Base-by-base conservation (phyloP, 2,329 filamentous ascomycete species). In the Pseudocercospora vitis region DNA sequence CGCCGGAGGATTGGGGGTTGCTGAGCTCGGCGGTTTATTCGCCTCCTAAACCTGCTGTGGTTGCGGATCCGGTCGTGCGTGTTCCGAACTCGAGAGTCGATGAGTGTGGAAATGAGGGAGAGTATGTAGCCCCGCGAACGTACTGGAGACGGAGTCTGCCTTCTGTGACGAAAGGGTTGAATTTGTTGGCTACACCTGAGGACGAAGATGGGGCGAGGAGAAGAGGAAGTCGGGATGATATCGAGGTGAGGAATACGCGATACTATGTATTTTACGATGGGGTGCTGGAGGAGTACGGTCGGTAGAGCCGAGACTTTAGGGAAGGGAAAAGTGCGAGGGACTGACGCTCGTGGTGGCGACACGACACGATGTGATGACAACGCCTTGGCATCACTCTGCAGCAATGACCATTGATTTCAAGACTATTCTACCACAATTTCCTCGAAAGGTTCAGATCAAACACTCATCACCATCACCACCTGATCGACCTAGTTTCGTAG, bases 251-350 rank as follows among this genome's bases (percentile, higher is more conserved):
- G 24, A 49, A 62, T 31, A 64, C 58, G 1, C 48, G n/a, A 16
- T 64, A 62, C 45, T 65, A 65, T 49, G 61, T 52, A 3, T 65
- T 63, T 29, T 65, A 63, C 32, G 60, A 64, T 46, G 58, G 50
- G 9, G 39, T 65, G 0, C 35, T 61, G 50, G 39, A 48, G 7
- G 59, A 60, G 16, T 63, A 64, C 49, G 12, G 44, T 16, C 37
- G 37, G n/a, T 19, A 9, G 18, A 40, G 12, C 35, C 18, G 23
- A 19, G 4, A n/a, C n/a, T n/a, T n/a, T n/a, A 9, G 9, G 35
- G 23, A 21, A 39, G 7, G 33, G 26, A 29, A 11, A 29, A n/a
- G n/a, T n/a, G n/a, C n/a, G n/a, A n/a, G n/a, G n/a, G n/a, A n/a
- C n/a, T n/a, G n/a, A n/a, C n/a, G n/a, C n/a, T n/a, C n/a, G n/a